A percentile compares a stretch with the other conserved stretches of the same genome.
Conservation (phyloP, 106 monocot species). For the Dioscorea dumetorum region DNA sequence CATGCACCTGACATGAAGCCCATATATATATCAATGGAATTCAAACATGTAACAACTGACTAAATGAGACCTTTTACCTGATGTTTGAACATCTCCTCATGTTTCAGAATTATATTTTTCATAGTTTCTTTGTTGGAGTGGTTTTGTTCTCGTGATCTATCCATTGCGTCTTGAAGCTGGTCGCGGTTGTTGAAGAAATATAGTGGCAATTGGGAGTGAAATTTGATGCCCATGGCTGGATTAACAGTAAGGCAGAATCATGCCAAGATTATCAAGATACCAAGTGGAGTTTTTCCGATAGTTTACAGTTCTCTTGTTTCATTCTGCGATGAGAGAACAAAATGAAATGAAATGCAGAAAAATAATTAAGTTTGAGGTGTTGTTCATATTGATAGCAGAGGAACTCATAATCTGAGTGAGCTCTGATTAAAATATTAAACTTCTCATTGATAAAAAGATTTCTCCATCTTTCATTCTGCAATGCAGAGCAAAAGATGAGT, state of each 20-base stretch:
- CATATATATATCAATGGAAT: not conserved
- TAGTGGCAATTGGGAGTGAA: not conserved
- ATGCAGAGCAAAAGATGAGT: too few relatives aligned
- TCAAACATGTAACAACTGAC: not conserved
- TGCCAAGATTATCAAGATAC: not conserved
- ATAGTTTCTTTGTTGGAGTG: not conserved
- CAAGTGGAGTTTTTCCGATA: too few relatives aligned
- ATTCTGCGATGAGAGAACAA: too few relatives aligned
- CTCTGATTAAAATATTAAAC: too few relatives aligned
- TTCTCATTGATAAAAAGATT: too few relatives aligned
- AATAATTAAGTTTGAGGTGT: too few relatives aligned
- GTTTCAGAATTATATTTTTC: slow-evolving; percentile 7
- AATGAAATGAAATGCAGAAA: too few relatives aligned
- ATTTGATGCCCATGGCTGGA: slow-evolving; percentile 13
- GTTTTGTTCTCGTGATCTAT: slow-evolving; percentile 1
- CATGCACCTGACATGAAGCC: slow-evolving; percentile 29
- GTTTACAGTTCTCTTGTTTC: too few relatives aligned
- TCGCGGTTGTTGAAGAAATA: not conserved
- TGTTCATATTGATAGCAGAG: too few relatives aligned
- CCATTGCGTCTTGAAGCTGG: not conserved
- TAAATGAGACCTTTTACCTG: slow-evolving; percentile 28
- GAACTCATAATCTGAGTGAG: too few relatives aligned
- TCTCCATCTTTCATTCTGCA: too few relatives aligned
- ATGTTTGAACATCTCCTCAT: slow-evolving; percentile 26
- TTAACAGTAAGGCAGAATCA: not conserved